Conservation (phyloP, 2,329 filamentous ascomycete species). For the Fusarium sp. region DNA sequence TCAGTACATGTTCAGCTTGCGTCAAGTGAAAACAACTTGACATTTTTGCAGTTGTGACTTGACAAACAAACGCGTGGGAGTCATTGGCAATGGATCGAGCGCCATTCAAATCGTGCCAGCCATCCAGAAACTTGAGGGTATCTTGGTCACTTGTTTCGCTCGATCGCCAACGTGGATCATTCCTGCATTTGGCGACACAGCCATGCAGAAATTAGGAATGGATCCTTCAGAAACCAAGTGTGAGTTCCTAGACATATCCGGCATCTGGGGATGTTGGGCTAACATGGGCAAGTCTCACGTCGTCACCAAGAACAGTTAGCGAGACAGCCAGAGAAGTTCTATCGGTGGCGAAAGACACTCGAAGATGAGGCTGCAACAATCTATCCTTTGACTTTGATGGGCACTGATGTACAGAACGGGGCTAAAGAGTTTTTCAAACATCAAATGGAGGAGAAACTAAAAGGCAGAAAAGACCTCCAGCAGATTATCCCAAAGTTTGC, state of each 20-base stretch:
- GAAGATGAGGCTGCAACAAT: not conserved
- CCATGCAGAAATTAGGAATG: not conserved
- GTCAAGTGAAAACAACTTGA: accelerated
- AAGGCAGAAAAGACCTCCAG: not conserved
- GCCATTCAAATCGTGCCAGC: not conserved
- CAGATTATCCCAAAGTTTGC: not conserved
- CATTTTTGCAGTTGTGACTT: not conserved
- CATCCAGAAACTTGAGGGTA: not conserved
- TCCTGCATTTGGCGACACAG: not conserved
- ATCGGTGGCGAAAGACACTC: not conserved
- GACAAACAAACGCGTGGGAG: not conserved
- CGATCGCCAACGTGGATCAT: not conserved
- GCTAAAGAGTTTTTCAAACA: accelerated
- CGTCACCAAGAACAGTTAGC: not conserved
- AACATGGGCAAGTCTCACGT: not conserved
- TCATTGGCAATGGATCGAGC: not conserved
- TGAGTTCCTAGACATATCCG: accelerated
- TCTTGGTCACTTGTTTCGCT: not conserved
- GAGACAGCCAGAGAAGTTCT: accelerated
- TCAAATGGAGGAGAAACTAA: not conserved
- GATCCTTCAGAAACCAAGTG: not conserved
- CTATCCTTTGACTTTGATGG: not conserved
- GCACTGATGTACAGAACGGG: accelerated
- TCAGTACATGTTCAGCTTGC: accelerated
- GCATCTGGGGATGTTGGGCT: not conserved